Evolutionary conservation across 2,329 filamentous ascomycete species (phyloP), one percentile per base, ranked within the genome.

Genomic region (Phyllachora maydis): DNA sequence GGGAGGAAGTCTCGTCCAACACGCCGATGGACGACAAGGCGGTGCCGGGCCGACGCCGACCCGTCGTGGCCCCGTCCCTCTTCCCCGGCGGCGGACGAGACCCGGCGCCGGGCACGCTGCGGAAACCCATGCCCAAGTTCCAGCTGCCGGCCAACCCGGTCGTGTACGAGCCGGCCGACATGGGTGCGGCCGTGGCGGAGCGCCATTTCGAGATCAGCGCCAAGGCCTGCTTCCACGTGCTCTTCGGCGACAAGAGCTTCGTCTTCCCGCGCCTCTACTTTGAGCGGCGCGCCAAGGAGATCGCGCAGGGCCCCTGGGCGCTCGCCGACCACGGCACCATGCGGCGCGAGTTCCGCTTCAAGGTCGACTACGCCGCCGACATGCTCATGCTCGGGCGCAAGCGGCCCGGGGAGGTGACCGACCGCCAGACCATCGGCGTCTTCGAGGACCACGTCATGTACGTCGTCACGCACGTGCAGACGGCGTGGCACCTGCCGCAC

Each of bases 221-320:
- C 22, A 95, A 98, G 46, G 81, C 79, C 0, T 69, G 92, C 28
- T 98, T 95, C 45, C 85, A 95, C 40, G 78, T 95, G 10, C 62
- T 98, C 24, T 98, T 95, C 46, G 88, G 88, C 18, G 88, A 98
- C 46, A 91, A 85, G 50, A 91, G 79, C 42, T 79, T 83, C 16
- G 72, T 95, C 18, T 98, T 93, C 49, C 81, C 88, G 36, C 70
- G 85, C 38, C 57, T 95, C 15, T 85, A 93, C 42, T 74, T 79
- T 41, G 81, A 91, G 42, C 65, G 77, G 24, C 64, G 71, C 36
- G 79, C 77, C 9, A 65, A 72, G 43, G 68, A 72, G 31, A 82
- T 93, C 31, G 68, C 74, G 3, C 83, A 93, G 46, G 76, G 78
- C 0, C 79, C 85, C 0, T 98, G 88, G 88, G 55, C 59, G 11